A percentile compares a stretch with the other conserved stretches of the same genome.
These are phyloP conservation scores for Fusarium illudens DNA, from an alignment of 2,329 filamentous ascomycete species.

Conservation along the genomic window DNA sequence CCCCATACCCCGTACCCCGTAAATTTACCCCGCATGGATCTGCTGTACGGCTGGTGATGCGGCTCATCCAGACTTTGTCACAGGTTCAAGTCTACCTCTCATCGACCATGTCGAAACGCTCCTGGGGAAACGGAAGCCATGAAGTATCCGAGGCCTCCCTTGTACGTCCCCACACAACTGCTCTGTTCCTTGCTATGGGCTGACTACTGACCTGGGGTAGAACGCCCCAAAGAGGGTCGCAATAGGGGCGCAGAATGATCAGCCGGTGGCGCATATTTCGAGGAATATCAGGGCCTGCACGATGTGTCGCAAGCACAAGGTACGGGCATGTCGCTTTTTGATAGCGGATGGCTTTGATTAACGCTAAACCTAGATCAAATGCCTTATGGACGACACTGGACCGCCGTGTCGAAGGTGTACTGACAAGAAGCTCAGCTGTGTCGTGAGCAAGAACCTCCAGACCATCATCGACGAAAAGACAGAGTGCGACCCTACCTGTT, in stretches of 20 bases:
- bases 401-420: slow-evolving; percentile 49
- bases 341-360: neutral
- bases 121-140: neutral
- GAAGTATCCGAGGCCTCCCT: neutral
- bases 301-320: slow-evolving; percentile 49
- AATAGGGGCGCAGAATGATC: neutral
- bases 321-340: neutral
- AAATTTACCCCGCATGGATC: slow-evolving; percentile 3
- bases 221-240: neutral
- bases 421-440: slow-evolving; percentile 46
- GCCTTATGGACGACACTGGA: slow-evolving; percentile 48
- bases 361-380: slow-evolving; percentile 45
- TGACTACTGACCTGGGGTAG: neutral
- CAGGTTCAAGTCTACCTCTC: neutral
- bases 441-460: slow-evolving; percentile 51
- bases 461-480: slow-evolving; percentile 50
- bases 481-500: slow-evolving; percentile 36
- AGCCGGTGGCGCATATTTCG: slow-evolving; percentile 40
- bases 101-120: slow-evolving; percentile 1
- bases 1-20: neutral
- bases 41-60: neutral
- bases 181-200: neutral
- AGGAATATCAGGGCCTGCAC: slow-evolving; percentile 49
- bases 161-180: neutral
- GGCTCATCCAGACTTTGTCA: neutral